Evolutionary conservation across 1,139 yeast species (phyloP).

Genomic region (Kodamaea derodonti): DNA sequence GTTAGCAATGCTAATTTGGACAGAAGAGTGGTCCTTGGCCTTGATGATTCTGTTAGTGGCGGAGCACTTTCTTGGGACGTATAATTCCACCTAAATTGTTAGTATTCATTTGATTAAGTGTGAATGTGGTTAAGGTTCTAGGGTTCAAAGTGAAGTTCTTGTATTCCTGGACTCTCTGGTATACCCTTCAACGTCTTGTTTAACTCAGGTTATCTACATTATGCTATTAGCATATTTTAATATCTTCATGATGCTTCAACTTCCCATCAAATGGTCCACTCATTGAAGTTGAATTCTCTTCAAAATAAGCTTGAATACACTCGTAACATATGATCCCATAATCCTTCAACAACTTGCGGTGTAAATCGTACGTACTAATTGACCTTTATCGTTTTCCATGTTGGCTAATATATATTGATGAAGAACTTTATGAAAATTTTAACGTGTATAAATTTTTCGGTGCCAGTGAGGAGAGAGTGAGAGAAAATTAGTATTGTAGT

Average conservation of each 20-base stretch:
- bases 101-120: no score
- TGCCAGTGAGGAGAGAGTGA: not conserved
- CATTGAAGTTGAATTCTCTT: no score
- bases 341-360: not conserved
- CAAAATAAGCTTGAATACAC: no score
- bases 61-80: slow-evolving; percentile 99
- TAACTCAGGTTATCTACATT: no score
- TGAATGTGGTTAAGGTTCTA: no score
- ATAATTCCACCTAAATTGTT: slow-evolving; percentile 85
- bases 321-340: no score
- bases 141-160: no score
- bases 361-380: slow-evolving; percentile 70
- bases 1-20: slow-evolving; percentile 63
- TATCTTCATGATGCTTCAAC: no score
- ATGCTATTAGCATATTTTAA: no score
- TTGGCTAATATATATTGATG: slow-evolving; percentile 37
- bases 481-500: not conserved
- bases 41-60: slow-evolving; percentile 99
- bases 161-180: not conserved
- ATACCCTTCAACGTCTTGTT: no score
- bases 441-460: slow-evolving; percentile 8
- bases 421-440: slow-evolving; percentile 6
- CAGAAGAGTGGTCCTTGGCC: slow-evolving; percentile 99
- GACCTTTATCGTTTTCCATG: slow-evolving; percentile 99
- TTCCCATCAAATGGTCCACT: no score